A percentile compares a stretch with the other conserved stretches of the same genome.
These are phyloP conservation scores for Neofusicoccum sp. DNA, from an alignment of 2,329 filamentous ascomycete species.

Conservation along the genomic window DNA sequence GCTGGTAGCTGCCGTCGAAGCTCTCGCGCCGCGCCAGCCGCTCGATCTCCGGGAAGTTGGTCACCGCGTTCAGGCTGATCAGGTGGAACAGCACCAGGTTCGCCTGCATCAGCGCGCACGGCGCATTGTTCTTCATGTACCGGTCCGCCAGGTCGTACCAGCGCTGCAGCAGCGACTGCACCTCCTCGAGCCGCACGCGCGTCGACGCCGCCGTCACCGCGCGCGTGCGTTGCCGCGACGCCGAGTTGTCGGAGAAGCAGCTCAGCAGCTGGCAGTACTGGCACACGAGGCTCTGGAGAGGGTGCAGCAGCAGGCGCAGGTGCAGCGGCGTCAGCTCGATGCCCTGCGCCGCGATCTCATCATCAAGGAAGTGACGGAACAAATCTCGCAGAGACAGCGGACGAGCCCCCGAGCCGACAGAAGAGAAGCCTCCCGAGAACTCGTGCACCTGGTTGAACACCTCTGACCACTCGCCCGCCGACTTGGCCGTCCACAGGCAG, in stretches of 20 bases:
- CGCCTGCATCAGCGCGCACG: slow-evolving; percentile 60
- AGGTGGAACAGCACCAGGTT: slow-evolving; percentile 70
- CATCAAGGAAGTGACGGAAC: slow-evolving; percentile 66
- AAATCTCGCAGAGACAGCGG: slow-evolving; percentile 62
- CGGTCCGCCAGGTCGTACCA: slow-evolving; percentile 66
- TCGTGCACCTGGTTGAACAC: slow-evolving; percentile 60
- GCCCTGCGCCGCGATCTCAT: slow-evolving; percentile 56
- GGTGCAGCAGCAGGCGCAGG: slow-evolving; percentile 66
- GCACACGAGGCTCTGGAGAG: slow-evolving; percentile 63
- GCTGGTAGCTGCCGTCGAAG: slow-evolving; percentile 56
- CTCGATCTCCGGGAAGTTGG: slow-evolving; percentile 67
- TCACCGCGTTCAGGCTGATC: slow-evolving; percentile 66
- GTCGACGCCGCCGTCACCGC: slow-evolving; percentile 60
- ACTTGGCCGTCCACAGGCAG: slow-evolving; percentile 61
- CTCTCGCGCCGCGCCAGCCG: slow-evolving; percentile 61
- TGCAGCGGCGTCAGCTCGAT: slow-evolving; percentile 56
- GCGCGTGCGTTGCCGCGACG: slow-evolving; percentile 46
- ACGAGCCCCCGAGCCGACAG: slow-evolving; percentile 52
- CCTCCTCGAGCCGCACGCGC: slow-evolving; percentile 61
- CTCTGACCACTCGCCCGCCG: slow-evolving; percentile 58
- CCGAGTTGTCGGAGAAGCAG: slow-evolving; percentile 59
- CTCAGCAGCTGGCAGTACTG: slow-evolving; percentile 64
- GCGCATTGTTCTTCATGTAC: slow-evolving; percentile 55
- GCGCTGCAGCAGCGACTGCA: slow-evolving; percentile 61
- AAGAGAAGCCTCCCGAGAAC: slow-evolving; percentile 52